Percentiles rank a stretch among this genome's conserved stretches.
These are phyloP conservation scores for Rhodotorula sp. DNA, from an alignment of 1,284 basidiomycete species.

Conservation along the genomic window DNA sequence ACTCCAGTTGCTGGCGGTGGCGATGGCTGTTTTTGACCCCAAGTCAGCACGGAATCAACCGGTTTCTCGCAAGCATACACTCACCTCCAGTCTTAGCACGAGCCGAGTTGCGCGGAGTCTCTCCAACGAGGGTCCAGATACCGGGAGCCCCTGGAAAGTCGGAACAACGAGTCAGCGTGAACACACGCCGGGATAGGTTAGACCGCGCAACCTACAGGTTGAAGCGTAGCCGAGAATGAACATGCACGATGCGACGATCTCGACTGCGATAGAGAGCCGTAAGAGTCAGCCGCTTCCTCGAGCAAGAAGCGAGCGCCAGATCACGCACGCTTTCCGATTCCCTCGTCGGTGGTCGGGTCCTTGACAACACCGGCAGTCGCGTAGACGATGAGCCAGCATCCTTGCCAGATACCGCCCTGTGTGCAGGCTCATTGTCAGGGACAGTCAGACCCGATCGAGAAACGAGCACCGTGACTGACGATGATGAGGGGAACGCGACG, in stretches of 20 bases:
- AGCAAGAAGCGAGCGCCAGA: slow-evolving; percentile 48
- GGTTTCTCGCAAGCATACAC: background rate
- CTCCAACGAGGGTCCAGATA: slow-evolving; percentile 63
- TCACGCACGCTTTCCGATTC: slow-evolving; percentile 47
- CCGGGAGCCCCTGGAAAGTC: slow-evolving; percentile 47
- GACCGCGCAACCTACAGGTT: slow-evolving; percentile 63
- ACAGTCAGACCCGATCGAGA: no score
- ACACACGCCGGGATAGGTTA: no score
- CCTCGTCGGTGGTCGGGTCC: slow-evolving; percentile 55
- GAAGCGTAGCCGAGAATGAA: slow-evolving; percentile 75
- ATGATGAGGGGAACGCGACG: slow-evolving; percentile 63
- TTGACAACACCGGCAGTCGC: slow-evolving; percentile 69
- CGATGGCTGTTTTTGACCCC: slow-evolving; percentile 54
- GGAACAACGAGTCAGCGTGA: background rate
- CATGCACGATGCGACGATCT: slow-evolving; percentile 74
- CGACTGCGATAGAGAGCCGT: slow-evolving; percentile 41
- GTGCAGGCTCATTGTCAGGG: no score
- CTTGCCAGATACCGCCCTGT: slow-evolving; percentile 65
- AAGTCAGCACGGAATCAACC: slow-evolving; percentile 42
- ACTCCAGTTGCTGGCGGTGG: slow-evolving; percentile 63
- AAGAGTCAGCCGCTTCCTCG: background rate
- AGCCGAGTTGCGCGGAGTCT: slow-evolving; percentile 71
- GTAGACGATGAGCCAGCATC: slow-evolving; percentile 72
- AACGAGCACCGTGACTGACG: background rate
- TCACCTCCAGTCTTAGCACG: slow-evolving; percentile 62